Evolutionary conservation across 148 eudicot species (phyloP).

Genomic region (Vaccinium darrowii): DNA sequence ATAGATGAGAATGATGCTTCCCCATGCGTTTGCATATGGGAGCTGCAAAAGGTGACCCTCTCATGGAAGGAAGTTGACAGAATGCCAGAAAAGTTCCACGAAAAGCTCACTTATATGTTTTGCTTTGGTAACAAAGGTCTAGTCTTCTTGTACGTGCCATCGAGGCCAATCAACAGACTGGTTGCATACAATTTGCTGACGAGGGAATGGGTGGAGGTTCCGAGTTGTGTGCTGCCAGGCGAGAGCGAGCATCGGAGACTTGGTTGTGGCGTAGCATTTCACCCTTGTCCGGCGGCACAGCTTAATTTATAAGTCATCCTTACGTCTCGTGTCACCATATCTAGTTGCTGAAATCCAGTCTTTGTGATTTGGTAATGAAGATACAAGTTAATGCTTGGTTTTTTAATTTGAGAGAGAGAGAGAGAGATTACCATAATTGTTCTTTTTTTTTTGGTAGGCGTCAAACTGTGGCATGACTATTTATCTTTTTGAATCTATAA

Average conservation of each 20-base stretch:
- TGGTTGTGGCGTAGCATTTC: conserved; percentile 74
- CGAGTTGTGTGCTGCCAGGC: conserved; percentile 53
- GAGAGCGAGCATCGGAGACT: conserved; percentile 71
- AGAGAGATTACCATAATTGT: too few species aligned
- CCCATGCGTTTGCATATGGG: conserved; percentile 93
- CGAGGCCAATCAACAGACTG: conserved; percentile 68
- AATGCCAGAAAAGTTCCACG: conserved; percentile 63
- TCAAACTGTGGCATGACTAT: too few species aligned
- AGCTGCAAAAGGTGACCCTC: conserved; percentile 92
- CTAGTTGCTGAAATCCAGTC: too few species aligned
- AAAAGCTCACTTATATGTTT: conserved; percentile 81
- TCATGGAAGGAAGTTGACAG: conserved; percentile 99
- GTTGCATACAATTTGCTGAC: conserved; percentile 62
- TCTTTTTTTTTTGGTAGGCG: too few species aligned
- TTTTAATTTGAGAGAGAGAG: too few species aligned
- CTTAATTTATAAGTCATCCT: conserved; percentile 29
- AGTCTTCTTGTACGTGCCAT: conserved; percentile 82
- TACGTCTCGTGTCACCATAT: neutral
- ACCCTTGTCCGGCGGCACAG: conserved; percentile 68
- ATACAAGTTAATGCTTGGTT: too few species aligned
- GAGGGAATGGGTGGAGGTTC: conserved; percentile 76
- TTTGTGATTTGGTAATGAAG: neutral
- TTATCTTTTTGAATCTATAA: too few species aligned
- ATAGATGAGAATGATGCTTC: conserved; percentile 63
- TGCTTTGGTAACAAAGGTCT: conserved; percentile 89